Evolutionary conservation across 148 eudicot species (phyloP), one percentile per base, ranked within the genome.

Genomic region (Dysphania ambrosioides): DNA sequence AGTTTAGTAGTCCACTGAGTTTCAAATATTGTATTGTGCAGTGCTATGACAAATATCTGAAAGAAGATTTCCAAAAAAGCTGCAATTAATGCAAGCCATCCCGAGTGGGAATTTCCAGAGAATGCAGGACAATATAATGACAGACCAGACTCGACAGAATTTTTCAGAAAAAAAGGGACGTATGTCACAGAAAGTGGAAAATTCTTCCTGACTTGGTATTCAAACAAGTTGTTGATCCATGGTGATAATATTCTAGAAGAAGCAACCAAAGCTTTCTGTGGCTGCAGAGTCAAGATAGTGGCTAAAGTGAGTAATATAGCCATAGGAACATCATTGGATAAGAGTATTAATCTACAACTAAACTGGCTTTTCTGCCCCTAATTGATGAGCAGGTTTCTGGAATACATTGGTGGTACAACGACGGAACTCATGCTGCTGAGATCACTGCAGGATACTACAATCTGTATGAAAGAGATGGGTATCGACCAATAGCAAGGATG

Each of bases 241-340:
- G 98, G 92, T 6, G 97, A 93, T 71, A 90, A 91, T 65, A 88
- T 93, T 69, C 85, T 93, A 47, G 97, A 93, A 66, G 97, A 93
- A 83, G 98, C 95, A 74, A 93, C 83, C 62, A 85, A 84, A 76
- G 85, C 79, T 26, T 91, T 93, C 66, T 71, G 77, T 51, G 95
- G 97, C 59, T 89, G 90, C 77, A 88, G 71, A 83, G 83, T 86
- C 80, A 89, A 84, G 78, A 26, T 91, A 72, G 88, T 94, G 40
- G 83, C 85, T 38, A 93, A 93, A 81, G 94, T 89, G 74, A 83
- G 78, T 77, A n/a, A 62, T 34, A n/a, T 42, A 72, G 55, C 66
- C 19, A 59, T 62, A 27, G 8, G 31, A 61, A 29, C 7, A n/a
- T 19, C 29, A n/a, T 21, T 40, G 42, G 44, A 6, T 9, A 4